These are phyloP conservation scores for Paramyrothecium sp. DNA, from an alignment of 2,329 filamentous ascomycete genomes.

Conservation along the genomic window DNA sequence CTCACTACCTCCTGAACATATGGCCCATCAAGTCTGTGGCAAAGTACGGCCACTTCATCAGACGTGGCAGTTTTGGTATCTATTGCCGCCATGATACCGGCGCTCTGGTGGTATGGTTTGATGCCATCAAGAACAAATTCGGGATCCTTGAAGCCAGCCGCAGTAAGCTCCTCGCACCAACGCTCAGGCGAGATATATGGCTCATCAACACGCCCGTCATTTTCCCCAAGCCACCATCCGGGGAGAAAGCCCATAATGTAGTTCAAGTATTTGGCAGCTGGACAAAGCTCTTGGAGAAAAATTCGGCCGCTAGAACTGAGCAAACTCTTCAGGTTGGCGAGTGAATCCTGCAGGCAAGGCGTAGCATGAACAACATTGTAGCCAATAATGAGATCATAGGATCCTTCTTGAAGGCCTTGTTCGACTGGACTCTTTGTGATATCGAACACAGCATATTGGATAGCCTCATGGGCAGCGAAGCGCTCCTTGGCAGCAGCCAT, in stretches of 20 bases:
- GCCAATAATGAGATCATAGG: slow-evolving; percentile 36
- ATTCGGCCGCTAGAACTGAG: slow-evolving; percentile 29
- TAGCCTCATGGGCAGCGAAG: slow-evolving; percentile 12
- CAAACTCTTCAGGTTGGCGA: slow-evolving; percentile 28
- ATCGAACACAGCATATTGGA: slow-evolving; percentile 17
- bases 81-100: slow-evolving; percentile 10
- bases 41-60: no score
- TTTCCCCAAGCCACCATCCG: slow-evolving; percentile 34
- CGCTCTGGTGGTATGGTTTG: slow-evolving; percentile 10
- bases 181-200: slow-evolving; percentile 19
- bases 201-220: slow-evolving; percentile 21
- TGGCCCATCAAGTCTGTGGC: background rate
- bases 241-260: slow-evolving; percentile 25
- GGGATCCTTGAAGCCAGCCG: slow-evolving; percentile 19
- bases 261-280: slow-evolving; percentile 20
- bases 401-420: slow-evolving; percentile 24
- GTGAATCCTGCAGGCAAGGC: slow-evolving; percentile 15
- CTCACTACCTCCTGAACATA: no score
- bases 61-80: no score
- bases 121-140: slow-evolving; percentile 16
- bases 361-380: slow-evolving; percentile 37
- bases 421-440: slow-evolving; percentile 17
- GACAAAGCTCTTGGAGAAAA: slow-evolving; percentile 24
- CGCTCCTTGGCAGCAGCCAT: slow-evolving; percentile 23
- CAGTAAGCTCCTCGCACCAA: slow-evolving; percentile 25